Evolutionary conservation across 495 filamentous ascomycete species (phyloP), one percentile per base, ranked within the genome.

Genomic region (Penicillium herquei): DNA sequence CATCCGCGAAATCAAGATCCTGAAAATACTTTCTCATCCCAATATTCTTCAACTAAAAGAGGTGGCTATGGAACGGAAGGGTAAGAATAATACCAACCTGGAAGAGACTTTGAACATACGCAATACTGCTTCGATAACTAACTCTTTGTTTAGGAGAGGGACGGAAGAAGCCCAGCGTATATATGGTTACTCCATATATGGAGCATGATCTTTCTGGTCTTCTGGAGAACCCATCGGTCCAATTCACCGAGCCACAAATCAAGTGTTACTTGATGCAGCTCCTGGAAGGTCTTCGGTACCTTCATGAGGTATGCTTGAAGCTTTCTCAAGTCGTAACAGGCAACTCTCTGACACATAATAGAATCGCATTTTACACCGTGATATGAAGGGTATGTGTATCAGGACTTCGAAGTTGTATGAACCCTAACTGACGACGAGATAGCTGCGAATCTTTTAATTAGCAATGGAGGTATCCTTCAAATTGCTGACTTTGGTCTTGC

Each of bases 151-250:
- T 26, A 84, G 82, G 77, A 46, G 89, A 92, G 68, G 91, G 89
- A 61, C 82, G 85, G 46, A 94, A 92, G 70, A 85, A 87, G 54
- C 87, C 89, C 0, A 90, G 90, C 68, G 89, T 98, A 80, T 98
- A 96, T 68, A 99, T 99, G 94, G 94, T 97, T 49, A 96, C 87
- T 21, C 93, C 92, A 33, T 99, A 98, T 68, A 96, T 98, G 93
- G 94, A 98, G 63, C 94, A 99, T 68, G 94, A 99, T 68, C 80
- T 99, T 6, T 96, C 93, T 14, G 94, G 94, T 51, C 82, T 99
- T 12, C 82, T 99, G 57, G 94, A 97, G 67, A 99, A 99, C 60
- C 92, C 93, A 30, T 81, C 83, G 6, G 92, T 98, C 50, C 81
- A 83, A 12, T 91, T 99, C 56, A 89, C 85, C 8, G 85, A 91